phyloP scores from a whole-genome alignment of 148 eudicot species.

The Linanthus parryae region DNA sequence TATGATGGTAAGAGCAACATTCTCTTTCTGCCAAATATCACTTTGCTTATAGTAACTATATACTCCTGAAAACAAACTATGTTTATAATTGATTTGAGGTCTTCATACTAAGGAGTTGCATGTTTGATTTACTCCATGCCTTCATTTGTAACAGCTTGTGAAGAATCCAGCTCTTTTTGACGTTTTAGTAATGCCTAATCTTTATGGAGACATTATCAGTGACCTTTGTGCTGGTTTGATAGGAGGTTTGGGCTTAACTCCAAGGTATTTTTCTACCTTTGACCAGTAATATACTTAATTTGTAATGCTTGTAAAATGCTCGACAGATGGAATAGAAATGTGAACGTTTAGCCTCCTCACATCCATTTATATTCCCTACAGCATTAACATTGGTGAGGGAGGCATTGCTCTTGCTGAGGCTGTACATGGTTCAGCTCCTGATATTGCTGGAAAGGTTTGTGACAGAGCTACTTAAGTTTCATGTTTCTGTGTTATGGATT shows the following conservation, averaged over 20 bases:
- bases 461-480: background rate
- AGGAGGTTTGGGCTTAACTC: constrained; percentile 96
- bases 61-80: background rate
- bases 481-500: background rate
- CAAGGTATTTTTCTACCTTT: constrained; percentile 45
- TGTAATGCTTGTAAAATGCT: too few relatives aligned
- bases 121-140: too few relatives aligned
- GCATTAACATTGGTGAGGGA: constrained; percentile 96
- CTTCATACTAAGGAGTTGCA: background rate
- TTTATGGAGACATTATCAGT: constrained; percentile 97
- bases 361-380: constrained; percentile 17
- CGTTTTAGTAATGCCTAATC: constrained; percentile 97
- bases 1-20: constrained; percentile 73
- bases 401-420: constrained; percentile 99
- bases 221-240: constrained; percentile 98
- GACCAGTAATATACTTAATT: constrained; percentile 1
- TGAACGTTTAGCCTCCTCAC: too few relatives aligned
- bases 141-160: constrained; percentile 69
- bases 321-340: too few relatives aligned
- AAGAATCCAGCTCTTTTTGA: constrained; percentile 96
- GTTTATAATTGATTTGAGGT: background rate
- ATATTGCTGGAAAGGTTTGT: constrained; percentile 96
- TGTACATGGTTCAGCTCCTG: constrained; percentile 99
- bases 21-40: background rate
- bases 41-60: too few relatives aligned